Base-by-base conservation (phyloP, 768 basidiomycete species). In the Flagelloscypha sp. region DNA sequence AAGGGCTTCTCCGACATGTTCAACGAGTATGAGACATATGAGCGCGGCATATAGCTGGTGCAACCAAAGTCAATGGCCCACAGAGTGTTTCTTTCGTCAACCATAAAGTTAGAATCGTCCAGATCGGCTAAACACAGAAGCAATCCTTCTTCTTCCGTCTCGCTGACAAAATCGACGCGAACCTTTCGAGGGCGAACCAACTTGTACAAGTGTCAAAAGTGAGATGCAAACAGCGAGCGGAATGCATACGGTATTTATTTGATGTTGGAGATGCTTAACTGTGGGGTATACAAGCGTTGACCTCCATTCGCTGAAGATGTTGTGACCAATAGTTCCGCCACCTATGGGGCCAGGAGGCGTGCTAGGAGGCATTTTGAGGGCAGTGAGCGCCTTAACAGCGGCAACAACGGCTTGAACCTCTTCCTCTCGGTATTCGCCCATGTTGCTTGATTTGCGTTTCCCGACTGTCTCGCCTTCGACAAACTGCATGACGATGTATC, bases 401-500 rank as follows among this genome's bases (percentile, higher is more conserved):
- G 36, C 36, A 27, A 29, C 36, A 19, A 37, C 36, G 15, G 16
- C 18, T 11, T 32, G 17, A 16, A 31, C 15, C 11, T 37, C 36
- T 3, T 13, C 28, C 12, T 11, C 15, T n/a, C 5, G 12, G 18
- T 32, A 32, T 12, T 12, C 12, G n/a, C n/a, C 18, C n/a, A n/a
- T n/a, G n/a, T 5, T n/a, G 30, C 13, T n/a, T 11, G 30, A 18
- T 10, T 32, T n/a, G 30, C 30, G 30, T n/a, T 18, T 19, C n/a
- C 16, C 30, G n/a, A 32, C 13, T 10, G 30, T 32, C n/a, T 6
- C 18, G 4, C 35, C 19, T 11, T 38, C 19, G 16, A 39, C 16
- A 28, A 13, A 40, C 13, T 37, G n/a, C 36, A 37, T 37, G 24
- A 37, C 16, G 36, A 37, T 37, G 24, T 37, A 33, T 10, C 36